These are phyloP conservation scores for Austroboletus festivus DNA, from an alignment of 768 basidiomycete genomes.

Conservation along the genomic window DNA sequence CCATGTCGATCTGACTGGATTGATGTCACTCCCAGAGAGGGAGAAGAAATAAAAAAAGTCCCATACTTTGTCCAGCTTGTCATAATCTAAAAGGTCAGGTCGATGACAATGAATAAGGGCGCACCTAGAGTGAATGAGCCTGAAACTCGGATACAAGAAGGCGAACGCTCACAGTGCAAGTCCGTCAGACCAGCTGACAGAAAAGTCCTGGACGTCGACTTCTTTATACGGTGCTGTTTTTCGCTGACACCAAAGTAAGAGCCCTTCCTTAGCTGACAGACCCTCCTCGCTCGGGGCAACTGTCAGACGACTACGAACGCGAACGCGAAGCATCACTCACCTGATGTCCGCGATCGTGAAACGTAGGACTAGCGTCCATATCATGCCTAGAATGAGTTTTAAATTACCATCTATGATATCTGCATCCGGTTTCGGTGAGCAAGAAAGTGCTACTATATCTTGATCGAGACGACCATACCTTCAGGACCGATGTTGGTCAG, in stretches of 20 bases:
- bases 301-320: constrained; percentile 3
- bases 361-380: constrained; percentile 95
- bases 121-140: constrained; percentile 56
- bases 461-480: constrained; percentile 43
- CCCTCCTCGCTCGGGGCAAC: constrained; percentile 79
- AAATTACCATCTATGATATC: constrained; percentile 99
- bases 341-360: constrained; percentile 99
- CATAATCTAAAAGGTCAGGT: constrained; percentile 90
- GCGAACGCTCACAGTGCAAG: constrained; percentile 73
- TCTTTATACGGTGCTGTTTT: constrained; percentile 90
- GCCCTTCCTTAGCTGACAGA: constrained; percentile 95
- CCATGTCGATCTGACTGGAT: constrained; percentile 68
- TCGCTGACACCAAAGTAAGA: constrained; percentile 96
- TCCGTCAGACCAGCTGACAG: constrained; percentile 90
- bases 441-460: background rate
- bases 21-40: constrained; percentile 8
- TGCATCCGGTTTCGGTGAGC: constrained; percentile 30
- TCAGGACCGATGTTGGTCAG: constrained; percentile 98
- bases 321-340: constrained; percentile 42
- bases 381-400: constrained; percentile 98
- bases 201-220: constrained; percentile 93
- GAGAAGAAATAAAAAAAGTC: background rate
- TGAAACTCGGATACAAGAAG: background rate
- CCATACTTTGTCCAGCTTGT: constrained; percentile 77
- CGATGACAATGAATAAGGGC: constrained; percentile 97